Evolutionary conservation across 2,329 filamentous ascomycete genomes (phyloP), one percentile per base, ranked within the genome.

Genomic region (Xylariomycetidae sp.): DNA sequence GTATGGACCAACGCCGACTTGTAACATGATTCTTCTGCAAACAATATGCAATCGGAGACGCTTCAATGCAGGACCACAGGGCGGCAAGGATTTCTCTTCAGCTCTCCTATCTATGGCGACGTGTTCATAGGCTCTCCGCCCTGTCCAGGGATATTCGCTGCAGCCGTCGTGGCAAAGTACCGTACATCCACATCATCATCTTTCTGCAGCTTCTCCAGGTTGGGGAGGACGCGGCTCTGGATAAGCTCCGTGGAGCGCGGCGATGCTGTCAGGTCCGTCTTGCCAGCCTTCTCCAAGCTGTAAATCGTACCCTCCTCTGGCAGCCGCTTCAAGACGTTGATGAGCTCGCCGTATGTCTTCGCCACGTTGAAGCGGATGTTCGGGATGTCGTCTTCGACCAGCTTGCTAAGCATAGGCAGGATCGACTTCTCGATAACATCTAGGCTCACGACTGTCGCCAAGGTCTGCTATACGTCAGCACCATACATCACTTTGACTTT

Each of bases 301-400:
- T 83, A 79, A 42, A 96, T 72, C 10, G 90, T 96, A 41, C 88
- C 88, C 55, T 92, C 74, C 34, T 89, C 85, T 3, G 92, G 90
- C 35, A 98, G 73, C 49, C 87, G 84, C 63, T 90, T 88, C 54
- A 98, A 74, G n/a, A 89, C 88, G 49, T 85, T 81, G 53, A 96
- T 88, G 38, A 98, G 70, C 32, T 92, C 82, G 15, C 80, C 79
- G 57, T 96, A 98, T 29, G 92, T 96, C 70, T 98, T 98, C 50
- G 92, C 92, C 29, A 98, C 92, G 62, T 98, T 98, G 76, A 98
- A 98, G 32, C 92, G 87, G 58, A 98, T 98, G 67, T 98, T 98
- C 48, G 92, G 92, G 43, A 98, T 98, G 27, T 93, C 88, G 57
- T 98, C 92, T 28, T 78, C 76, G 32, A 93, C 87, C 34, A 98